A percentile compares a stretch with the other conserved stretches of the same genome.
phyloP scores from a whole-genome alignment of 495 filamentous ascomycete species.

The Niebla homalea region DNA sequence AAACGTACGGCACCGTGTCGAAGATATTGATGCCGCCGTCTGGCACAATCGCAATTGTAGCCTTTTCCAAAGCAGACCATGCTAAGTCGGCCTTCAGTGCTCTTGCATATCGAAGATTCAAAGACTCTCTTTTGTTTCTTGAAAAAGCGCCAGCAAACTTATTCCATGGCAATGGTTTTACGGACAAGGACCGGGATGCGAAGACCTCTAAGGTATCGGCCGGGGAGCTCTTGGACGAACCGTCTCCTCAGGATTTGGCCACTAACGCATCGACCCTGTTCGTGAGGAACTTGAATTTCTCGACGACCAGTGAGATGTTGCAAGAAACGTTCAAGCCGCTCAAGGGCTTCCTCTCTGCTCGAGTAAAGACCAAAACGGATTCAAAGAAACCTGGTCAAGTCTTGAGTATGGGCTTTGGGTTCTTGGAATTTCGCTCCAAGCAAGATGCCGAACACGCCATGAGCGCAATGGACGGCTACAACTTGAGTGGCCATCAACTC shows the following conservation, averaged over 20 bases:
- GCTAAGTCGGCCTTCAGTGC: slow-evolving; percentile 68
- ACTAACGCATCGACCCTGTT: slow-evolving; percentile 68
- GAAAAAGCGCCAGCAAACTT: slow-evolving; percentile 85
- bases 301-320: slow-evolving; percentile 64
- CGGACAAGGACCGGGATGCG: slow-evolving; percentile 24
- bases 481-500: slow-evolving; percentile 74
- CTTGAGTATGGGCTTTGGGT: slow-evolving; percentile 94
- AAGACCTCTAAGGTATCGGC: slow-evolving; percentile 37
- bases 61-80: slow-evolving; percentile 64
- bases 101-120: slow-evolving; percentile 78
- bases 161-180: slow-evolving; percentile 33
- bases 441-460: slow-evolving; percentile 64
- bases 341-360: slow-evolving; percentile 72
- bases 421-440: slow-evolving; percentile 73
- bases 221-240: slow-evolving; percentile 36
- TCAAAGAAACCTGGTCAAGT: slow-evolving; percentile 69
- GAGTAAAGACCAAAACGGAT: slow-evolving; percentile 77
- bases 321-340: slow-evolving; percentile 63
- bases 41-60: slow-evolving; percentile 84
- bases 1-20: slow-evolving; percentile 49
- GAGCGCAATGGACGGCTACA: slow-evolving; percentile 72
- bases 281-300: slow-evolving; percentile 84
- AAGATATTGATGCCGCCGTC: slow-evolving; percentile 81
- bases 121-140: slow-evolving; percentile 81
- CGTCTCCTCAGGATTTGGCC: slow-evolving; percentile 33